phyloP scores from a whole-genome alignment of 495 filamentous ascomycete species.

The Penicillium fimorum region DNA sequence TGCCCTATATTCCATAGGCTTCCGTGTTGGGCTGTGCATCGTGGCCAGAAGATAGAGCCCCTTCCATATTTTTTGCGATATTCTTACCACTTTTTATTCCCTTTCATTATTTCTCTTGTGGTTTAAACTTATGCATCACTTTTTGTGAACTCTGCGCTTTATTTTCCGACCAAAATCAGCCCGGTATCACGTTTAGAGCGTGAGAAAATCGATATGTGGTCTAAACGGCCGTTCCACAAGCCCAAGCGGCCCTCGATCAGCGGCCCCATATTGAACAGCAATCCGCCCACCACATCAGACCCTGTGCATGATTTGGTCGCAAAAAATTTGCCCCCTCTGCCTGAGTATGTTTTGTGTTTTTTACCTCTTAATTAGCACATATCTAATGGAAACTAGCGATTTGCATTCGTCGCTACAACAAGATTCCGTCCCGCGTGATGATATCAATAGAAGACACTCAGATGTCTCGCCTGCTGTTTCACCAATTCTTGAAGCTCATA shows the following conservation, averaged over 20 bases:
- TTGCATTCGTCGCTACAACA: background rate
- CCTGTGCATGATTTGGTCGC: slow-evolving; percentile 11
- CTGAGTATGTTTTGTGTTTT: slow-evolving; percentile 36
- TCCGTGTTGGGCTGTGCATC: slow-evolving; percentile 2
- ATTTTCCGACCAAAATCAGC: slow-evolving; percentile 4
- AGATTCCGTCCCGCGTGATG: background rate
- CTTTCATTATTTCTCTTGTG: slow-evolving; percentile 5
- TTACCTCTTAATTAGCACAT: background rate
- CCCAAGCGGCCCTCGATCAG: slow-evolving; percentile 43
- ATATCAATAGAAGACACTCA: slow-evolving; percentile 16
- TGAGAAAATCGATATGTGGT: slow-evolving; percentile 42
- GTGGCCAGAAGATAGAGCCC: background rate
- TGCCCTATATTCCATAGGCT: background rate
- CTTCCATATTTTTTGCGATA: background rate
- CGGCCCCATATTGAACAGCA: slow-evolving; percentile 46
- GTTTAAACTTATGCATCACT: background rate
- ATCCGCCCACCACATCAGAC: slow-evolving; percentile 31
- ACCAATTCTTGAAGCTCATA: slow-evolving; percentile 19
- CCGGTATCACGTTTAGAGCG: background rate
- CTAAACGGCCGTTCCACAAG: slow-evolving; percentile 40
- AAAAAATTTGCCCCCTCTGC: slow-evolving; percentile 41
- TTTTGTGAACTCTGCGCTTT: background rate
- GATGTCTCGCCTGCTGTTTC: slow-evolving; percentile 50
- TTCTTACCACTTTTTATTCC: slow-evolving; percentile 1
- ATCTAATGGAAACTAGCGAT: slow-evolving; percentile 9